Evolutionary conservation across 2,329 filamentous ascomycete species (phyloP), one percentile per base, ranked within the genome.

Genomic region (Tolypocladium pustulatum): DNA sequence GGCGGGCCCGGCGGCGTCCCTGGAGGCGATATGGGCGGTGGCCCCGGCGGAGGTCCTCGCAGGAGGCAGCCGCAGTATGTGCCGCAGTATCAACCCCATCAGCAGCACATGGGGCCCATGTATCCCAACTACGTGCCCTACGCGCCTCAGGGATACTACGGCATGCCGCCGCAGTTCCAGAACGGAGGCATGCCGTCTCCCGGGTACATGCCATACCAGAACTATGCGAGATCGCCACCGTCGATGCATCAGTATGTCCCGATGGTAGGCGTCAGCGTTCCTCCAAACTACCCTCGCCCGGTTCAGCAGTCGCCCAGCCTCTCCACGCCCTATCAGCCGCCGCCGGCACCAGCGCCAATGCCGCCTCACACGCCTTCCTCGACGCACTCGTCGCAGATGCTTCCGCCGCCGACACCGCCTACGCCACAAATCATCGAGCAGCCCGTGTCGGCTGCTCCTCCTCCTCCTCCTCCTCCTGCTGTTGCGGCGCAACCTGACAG

Each of bases 131-230:
- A 82, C 68, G 76, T 78, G 66, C 74, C 76, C 8, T 85, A 84
- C 67, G 71, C 66, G 65, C 74, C 67, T 65, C 72, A 70, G 60
- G 70, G 69, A 54, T 76, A 75, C 64, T 83, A 81, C 67, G 81
- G 79, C 61, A 79, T 85, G 72, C 78, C 82, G 59, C 80, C 81
- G 61, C 83, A 82, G 59, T 83, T 88, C 66, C 85, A 84, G 66
- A 78, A 75, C 62, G 73, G 71, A 20, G 74, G 68, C 52, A 76
- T 82, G 66, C 74, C 76, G 58, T 74, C 72, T 51, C 69, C 73
- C 25, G 74, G 72, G 34, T 82, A 81, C 65, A 73, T 78, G 66
- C 74, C 76, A 22, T 82, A 82, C 64, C 77, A 75, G 58, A 70
- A 69, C 54, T 82, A 83, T 64, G 70, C 72, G 41, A 75, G 77